These are phyloP conservation scores for Cyberlindnera galapagoensis DNA, from an alignment of 805 yeast species.

Conservation along the genomic window DNA sequence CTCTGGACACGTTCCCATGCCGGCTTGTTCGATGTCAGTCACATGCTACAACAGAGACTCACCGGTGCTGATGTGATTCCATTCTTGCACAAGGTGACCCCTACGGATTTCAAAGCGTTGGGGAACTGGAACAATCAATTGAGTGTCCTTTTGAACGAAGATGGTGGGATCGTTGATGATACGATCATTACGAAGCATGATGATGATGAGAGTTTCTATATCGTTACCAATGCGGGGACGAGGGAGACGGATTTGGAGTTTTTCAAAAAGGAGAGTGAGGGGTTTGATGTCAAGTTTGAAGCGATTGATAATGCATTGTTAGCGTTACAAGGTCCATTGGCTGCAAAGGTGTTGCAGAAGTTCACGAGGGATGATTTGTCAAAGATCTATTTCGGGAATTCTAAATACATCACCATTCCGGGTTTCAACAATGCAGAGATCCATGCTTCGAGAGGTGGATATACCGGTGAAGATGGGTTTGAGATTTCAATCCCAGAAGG, in stretches of 20 bases:
- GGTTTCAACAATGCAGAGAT: constrained; percentile 36
- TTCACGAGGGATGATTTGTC: constrained; percentile 54
- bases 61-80: constrained; percentile 60
- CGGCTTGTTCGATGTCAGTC: constrained; percentile 94
- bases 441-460: constrained; percentile 92
- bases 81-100: constrained; percentile 78
- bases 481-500: constrained; percentile 74
- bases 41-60: constrained; percentile 89
- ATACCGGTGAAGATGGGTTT: constrained; percentile 98
- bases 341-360: constrained; percentile 60
- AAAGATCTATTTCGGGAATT: constrained; percentile 68
- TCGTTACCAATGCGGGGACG: constrained; percentile 96
- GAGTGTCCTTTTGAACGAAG: constrained; percentile 64
- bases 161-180: constrained; percentile 90
- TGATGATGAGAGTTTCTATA: constrained; percentile 56
- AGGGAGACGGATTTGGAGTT: constrained; percentile 72
- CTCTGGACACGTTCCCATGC: constrained; percentile 85
- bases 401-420: constrained; percentile 23
- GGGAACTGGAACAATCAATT: constrained; percentile 59
- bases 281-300: constrained; percentile 29
- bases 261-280: constrained; percentile 44
- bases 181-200: constrained; percentile 82
- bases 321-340: constrained; percentile 91
- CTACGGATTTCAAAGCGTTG: constrained; percentile 66
- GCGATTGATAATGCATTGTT: constrained; percentile 68